Conservation (phyloP, 805 yeast genomes). For the Cyberlindnera subsufficiens region DNA sequence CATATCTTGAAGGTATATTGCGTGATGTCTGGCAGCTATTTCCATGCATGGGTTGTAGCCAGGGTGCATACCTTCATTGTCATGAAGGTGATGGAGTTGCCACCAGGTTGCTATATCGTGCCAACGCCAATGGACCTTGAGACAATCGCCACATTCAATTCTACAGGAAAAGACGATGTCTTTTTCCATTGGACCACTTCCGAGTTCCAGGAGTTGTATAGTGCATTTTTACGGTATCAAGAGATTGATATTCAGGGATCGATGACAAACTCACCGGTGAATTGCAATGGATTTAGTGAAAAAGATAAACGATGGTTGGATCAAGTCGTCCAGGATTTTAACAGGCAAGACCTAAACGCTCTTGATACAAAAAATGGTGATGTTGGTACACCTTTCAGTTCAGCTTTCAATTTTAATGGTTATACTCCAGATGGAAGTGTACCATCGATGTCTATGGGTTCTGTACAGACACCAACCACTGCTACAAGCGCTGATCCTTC, state of each 20-base stretch:
- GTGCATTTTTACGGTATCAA: slow-evolving; percentile 4
- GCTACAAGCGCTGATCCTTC: too few relatives aligned
- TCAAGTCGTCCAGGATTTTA: slow-evolving; percentile 13
- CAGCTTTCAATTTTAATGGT: too few relatives aligned
- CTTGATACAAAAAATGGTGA: not conserved
- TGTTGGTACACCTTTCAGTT: slow-evolving; percentile 1
- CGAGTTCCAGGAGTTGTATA: slow-evolving; percentile 11
- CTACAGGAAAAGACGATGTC: slow-evolving; percentile 9
- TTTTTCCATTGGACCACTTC: slow-evolving; percentile 8
- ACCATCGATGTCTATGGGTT: too few relatives aligned
- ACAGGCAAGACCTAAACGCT: not conserved
- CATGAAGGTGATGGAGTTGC: slow-evolving; percentile 7
- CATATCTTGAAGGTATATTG: slow-evolving; percentile 8
- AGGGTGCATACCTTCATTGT: slow-evolving; percentile 18
- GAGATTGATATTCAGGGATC: slow-evolving; percentile 4
- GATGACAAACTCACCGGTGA: slow-evolving; percentile 3
- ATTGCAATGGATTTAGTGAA: slow-evolving; percentile 7
- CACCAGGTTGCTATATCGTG: not conserved
- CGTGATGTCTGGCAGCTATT: slow-evolving; percentile 17
- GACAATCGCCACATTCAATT: slow-evolving; percentile 9
- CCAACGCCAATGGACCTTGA: slow-evolving; percentile 5
- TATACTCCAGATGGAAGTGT: too few relatives aligned
- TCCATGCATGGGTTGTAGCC: slow-evolving; percentile 22
- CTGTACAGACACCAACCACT: too few relatives aligned
- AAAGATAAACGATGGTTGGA: slow-evolving; percentile 20